phyloP scores from a whole-genome alignment of 2,329 filamentous ascomycete species.

The Berkeleyomyces basicola region DNA sequence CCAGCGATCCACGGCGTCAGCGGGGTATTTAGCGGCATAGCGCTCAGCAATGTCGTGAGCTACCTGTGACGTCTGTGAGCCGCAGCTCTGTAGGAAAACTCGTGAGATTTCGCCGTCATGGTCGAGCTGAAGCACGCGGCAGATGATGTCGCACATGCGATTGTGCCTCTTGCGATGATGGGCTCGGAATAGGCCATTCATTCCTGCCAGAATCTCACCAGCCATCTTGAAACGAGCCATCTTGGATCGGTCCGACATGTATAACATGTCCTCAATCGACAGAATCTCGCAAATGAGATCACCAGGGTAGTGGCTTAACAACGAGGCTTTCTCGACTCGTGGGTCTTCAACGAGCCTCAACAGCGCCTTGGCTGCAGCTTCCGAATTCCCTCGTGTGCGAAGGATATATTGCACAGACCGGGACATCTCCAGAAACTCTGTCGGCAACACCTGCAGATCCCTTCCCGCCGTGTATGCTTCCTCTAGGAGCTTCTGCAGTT shows the following conservation, averaged over 20 bases:
- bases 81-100: neutral
- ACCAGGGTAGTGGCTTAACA: neutral
- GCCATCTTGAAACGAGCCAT: constrained; percentile 2
- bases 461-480: neutral
- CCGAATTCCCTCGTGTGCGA: neutral
- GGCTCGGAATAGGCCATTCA: neutral
- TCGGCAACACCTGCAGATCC: neutral
- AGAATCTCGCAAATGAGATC: constrained; percentile 1
- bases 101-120: neutral
- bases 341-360: constrained; percentile 3
- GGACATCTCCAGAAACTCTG: constrained; percentile 1
- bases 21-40: neutral
- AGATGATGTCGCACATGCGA: constrained; percentile 7
- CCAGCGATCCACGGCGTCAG: neutral
- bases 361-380: neutral
- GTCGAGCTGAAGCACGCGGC: constrained; percentile 6
- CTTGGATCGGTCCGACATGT: neutral
- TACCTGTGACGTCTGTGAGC: neutral
- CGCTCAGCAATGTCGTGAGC: constrained; percentile 3
- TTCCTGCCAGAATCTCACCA: constrained; percentile 1
- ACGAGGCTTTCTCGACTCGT: neutral
- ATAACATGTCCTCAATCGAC: constrained; percentile 6
- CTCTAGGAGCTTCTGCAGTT: neutral
- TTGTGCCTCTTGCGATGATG: constrained; percentile 3
- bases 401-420: constrained; percentile 5